These are phyloP conservation scores for Lyophyllum atratum DNA, from an alignment of 768 basidiomycete species.

Conservation along the genomic window DNA sequence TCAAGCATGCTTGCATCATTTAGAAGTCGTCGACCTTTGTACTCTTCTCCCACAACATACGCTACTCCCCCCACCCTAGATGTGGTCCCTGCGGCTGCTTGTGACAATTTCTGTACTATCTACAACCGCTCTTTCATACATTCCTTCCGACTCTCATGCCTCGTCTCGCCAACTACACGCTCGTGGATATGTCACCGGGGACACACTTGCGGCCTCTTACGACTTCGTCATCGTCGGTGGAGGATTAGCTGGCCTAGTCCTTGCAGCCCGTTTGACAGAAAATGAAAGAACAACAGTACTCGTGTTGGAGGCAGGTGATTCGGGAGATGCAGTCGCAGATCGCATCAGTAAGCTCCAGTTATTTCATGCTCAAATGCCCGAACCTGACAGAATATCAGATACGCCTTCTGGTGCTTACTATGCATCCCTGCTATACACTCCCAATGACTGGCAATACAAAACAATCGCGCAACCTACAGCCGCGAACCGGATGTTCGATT, in stretches of 20 bases:
- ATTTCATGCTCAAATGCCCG: background rate
- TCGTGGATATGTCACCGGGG: slow-evolving; percentile 42
- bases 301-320: slow-evolving; percentile 40
- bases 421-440: slow-evolving; percentile 42
- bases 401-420: slow-evolving; percentile 54
- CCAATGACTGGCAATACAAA: slow-evolving; percentile 57
- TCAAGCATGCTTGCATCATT: background rate
- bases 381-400: slow-evolving; percentile 30
- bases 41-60: background rate
- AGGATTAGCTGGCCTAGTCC: slow-evolving; percentile 32
- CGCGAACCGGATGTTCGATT: slow-evolving; percentile 42
- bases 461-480: slow-evolving; percentile 50
- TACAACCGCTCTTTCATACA: background rate
- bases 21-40: background rate
- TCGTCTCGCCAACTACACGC: slow-evolving; percentile 23
- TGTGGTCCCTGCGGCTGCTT: slow-evolving; percentile 2
- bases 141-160: slow-evolving; percentile 10
- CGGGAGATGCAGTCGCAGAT: slow-evolving; percentile 21
- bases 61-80: background rate
- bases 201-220: slow-evolving; percentile 41
- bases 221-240: slow-evolving; percentile 52
- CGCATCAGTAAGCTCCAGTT: slow-evolving; percentile 28
- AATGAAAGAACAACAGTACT: slow-evolving; percentile 33
- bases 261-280: slow-evolving; percentile 36
- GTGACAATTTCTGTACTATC: background rate